These are phyloP conservation scores for Chionographis japonica DNA, from an alignment of 106 monocot genomes.

Conservation along the genomic window DNA sequence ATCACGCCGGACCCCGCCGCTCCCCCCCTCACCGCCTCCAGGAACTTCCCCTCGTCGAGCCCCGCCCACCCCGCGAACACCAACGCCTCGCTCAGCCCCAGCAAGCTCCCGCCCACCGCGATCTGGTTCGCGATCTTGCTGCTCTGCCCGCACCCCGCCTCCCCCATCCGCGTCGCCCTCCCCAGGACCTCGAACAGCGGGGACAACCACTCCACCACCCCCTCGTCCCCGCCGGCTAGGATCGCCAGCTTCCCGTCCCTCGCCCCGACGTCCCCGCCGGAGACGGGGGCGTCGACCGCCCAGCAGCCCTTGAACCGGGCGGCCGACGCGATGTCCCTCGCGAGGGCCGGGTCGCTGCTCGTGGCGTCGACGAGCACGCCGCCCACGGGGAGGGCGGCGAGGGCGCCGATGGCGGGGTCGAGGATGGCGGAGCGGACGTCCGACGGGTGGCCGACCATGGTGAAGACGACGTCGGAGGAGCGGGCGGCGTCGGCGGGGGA, in stretches of 20 bases:
- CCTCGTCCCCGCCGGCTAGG: constrained; percentile 41
- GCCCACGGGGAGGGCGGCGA: constrained; percentile 2
- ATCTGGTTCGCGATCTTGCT: constrained; percentile 60
- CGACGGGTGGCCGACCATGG: constrained; percentile 37
- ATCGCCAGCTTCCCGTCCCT: constrained; percentile 41
- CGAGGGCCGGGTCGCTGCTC: constrained; percentile 21
- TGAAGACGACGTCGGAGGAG: constrained; percentile 38
- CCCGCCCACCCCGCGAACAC: constrained; percentile 34
- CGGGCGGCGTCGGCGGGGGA: constrained; percentile 34
- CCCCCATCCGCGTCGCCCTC: constrained; percentile 26
- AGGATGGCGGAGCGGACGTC: constrained; percentile 40
- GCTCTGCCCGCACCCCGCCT: constrained; percentile 48
- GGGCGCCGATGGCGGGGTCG: constrained; percentile 12
- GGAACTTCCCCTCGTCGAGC: constrained; percentile 19
- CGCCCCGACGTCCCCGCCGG: constrained; percentile 53
- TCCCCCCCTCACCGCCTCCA: constrained; percentile 27
- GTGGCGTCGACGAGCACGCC: constrained; percentile 21
- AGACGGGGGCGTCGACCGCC: constrained; percentile 52
- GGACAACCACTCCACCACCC: constrained; percentile 29
- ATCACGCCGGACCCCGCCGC: constrained; percentile 33
- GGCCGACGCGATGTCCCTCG: constrained; percentile 4
- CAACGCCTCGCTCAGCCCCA: constrained; percentile 36
- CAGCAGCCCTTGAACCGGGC: constrained; percentile 21
- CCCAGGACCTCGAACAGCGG: constrained; percentile 34
- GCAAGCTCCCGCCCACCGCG: constrained; percentile 19